These are phyloP conservation scores for Pichia sp. DNA, from an alignment of 1,139 yeast genomes.

Conservation along the genomic window DNA sequence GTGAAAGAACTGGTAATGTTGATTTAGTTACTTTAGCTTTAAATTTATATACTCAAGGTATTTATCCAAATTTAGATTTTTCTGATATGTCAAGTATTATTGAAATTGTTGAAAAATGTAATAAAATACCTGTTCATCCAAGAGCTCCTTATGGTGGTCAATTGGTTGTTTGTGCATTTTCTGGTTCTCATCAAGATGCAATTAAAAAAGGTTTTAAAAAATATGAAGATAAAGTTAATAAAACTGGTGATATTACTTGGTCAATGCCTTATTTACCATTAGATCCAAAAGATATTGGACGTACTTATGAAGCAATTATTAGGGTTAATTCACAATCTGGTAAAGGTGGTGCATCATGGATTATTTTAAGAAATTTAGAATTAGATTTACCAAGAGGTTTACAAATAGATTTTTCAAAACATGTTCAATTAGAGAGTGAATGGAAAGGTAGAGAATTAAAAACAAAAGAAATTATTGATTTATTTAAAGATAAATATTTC, in stretches of 20 bases:
- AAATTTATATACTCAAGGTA: conserved; percentile 92
- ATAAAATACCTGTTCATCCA: conserved; percentile 87
- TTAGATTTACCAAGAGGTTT: conserved; percentile 88
- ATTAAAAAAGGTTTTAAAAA: conserved; percentile 86
- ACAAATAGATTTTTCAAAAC: conserved; percentile 82
- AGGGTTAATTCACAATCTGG: conserved; percentile 98
- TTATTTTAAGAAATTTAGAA: conserved; percentile 79
- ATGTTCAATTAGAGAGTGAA: conserved; percentile 82
- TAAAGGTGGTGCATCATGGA: conserved; percentile 99
- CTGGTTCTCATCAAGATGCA: conserved; percentile 97
- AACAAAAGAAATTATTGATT: conserved; percentile 64
- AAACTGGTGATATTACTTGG: conserved; percentile 51
- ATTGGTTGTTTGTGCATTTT: conserved; percentile 90
- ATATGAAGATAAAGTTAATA: conserved; percentile 42
- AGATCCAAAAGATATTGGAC: conserved; percentile 93
- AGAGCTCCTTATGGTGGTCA: conserved; percentile 98
- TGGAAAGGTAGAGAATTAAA: conserved; percentile 77
- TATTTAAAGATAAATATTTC: conserved; percentile 70
- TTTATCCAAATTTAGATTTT: conserved; percentile 81
- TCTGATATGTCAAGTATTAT: conserved; percentile 73
- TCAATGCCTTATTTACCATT: conserved; percentile 89
- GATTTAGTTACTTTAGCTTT: conserved; percentile 93
- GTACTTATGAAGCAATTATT: conserved; percentile 95
- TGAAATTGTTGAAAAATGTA: conserved; percentile 86
- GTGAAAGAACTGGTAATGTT: conserved; percentile 98